These are phyloP conservation scores for Picocystis sp. DNA, from an alignment of 163 green algal genomes.

Conservation along the genomic window DNA sequence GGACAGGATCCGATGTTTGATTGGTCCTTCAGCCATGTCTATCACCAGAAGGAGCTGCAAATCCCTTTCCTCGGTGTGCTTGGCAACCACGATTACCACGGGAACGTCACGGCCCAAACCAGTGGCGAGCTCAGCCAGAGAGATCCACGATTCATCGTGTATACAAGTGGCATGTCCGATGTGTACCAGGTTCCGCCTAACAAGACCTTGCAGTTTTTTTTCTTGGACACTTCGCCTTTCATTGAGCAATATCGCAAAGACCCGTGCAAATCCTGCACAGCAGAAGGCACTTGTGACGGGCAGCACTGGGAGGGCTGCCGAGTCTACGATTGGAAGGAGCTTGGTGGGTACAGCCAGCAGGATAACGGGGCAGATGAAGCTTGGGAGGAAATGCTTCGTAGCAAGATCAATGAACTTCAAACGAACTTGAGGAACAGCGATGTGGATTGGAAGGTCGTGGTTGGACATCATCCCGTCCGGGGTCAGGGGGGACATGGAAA, in stretches of 20 bases:
- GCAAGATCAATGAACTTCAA: no score
- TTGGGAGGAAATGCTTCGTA: no score
- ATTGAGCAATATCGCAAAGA: slow-evolving; percentile 14
- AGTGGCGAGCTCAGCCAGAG: no score
- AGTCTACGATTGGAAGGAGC: no score
- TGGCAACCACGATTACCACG: slow-evolving; percentile 21
- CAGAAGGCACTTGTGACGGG: background rate
- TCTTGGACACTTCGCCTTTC: slow-evolving; percentile 19
- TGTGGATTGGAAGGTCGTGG: slow-evolving; percentile 24
- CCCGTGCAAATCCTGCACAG: slow-evolving; percentile 9
- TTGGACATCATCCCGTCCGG: slow-evolving; percentile 21
- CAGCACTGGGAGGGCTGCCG: no score
- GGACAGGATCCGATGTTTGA: slow-evolving; percentile 13
- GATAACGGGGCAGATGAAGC: no score
- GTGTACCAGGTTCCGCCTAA: background rate
- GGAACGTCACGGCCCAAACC: slow-evolving; percentile 10
- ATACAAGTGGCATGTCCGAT: no score
- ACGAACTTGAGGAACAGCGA: slow-evolving; percentile 1
- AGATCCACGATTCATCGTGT: no score
- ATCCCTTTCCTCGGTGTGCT: slow-evolving; percentile 19
- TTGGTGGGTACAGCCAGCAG: no score
- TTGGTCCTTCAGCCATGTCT: slow-evolving; percentile 20
- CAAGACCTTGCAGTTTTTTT: slow-evolving; percentile 17
- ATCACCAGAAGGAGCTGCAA: slow-evolving; percentile 16
- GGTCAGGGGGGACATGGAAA: slow-evolving; percentile 18